Conservation (phyloP, 441 rosid genomes). For the Erodium texanum region DNA sequence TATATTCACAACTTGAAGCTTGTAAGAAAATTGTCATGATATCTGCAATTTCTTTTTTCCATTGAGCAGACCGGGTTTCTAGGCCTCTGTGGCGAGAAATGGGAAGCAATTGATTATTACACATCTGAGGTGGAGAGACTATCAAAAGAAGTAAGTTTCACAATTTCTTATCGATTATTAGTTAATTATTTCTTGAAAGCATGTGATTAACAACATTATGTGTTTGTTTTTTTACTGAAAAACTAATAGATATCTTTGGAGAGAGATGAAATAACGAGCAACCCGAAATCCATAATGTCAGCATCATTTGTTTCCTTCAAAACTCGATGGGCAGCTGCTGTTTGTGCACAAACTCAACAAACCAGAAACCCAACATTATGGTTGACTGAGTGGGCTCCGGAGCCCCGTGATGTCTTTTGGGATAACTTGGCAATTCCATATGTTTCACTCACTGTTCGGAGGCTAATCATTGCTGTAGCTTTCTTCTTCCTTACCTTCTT, state of each 20-base stretch:
- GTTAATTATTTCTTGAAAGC: background rate
- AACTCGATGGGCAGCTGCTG: conserved; percentile 96
- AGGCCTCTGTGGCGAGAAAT: conserved; percentile 66
- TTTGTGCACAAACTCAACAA: conserved; percentile 95
- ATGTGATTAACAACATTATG: background rate
- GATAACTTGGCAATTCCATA: conserved; percentile 79
- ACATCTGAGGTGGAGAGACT: conserved; percentile 51
- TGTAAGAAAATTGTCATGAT: background rate
- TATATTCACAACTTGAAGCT: background rate
- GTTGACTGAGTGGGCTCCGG: conserved; percentile 96
- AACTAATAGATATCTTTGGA: conserved; percentile 53
- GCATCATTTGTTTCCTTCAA: conserved; percentile 94
- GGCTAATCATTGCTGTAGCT: conserved; percentile 57
- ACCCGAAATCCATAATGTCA: conserved; percentile 73
- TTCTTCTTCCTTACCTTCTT: conserved; percentile 91
- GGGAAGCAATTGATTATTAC: conserved; percentile 67
- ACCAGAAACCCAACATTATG: conserved; percentile 78
- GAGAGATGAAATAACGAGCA: conserved; percentile 46
- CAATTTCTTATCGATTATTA: background rate
- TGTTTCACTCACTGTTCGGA: conserved; percentile 60
- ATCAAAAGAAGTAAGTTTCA: conserved; percentile 57
- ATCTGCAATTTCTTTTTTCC: background rate
- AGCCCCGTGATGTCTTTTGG: conserved; percentile 95
- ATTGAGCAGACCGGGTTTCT: conserved; percentile 69
- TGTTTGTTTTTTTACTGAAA: background rate